These are phyloP conservation scores for Penicillium glabrum DNA, from an alignment of 2,329 filamentous ascomycete genomes.

Conservation along the genomic window DNA sequence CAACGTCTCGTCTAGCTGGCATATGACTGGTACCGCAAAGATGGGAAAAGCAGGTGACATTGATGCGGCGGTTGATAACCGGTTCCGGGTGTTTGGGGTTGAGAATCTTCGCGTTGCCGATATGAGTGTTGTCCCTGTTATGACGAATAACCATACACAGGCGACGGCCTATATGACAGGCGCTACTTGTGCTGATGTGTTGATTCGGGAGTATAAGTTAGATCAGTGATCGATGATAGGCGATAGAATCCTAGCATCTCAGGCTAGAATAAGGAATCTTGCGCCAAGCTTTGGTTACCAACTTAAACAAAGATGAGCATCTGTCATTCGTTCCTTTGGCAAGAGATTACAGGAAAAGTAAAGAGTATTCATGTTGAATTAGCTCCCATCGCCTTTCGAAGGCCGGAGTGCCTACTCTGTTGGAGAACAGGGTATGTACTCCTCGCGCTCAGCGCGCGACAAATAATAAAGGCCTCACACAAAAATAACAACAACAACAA, in stretches of 20 bases:
- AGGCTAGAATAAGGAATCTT: not conserved
- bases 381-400: not conserved
- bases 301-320: not conserved
- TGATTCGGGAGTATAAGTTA: constrained; percentile 48
- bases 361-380: not conserved
- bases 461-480: not conserved
- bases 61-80: no score
- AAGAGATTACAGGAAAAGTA: not conserved
- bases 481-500: not conserved
- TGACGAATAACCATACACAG: constrained; percentile 53
- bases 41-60: no score
- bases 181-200: constrained; percentile 52
- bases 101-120: constrained; percentile 43
- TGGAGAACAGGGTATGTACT: not conserved
- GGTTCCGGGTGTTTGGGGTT: constrained; percentile 32
- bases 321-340: not conserved
- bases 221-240: constrained; percentile 4
- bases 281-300: not conserved
- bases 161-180: constrained; percentile 57
- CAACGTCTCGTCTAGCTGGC: no score
- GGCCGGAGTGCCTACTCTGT: not conserved
- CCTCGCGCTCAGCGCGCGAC: not conserved
- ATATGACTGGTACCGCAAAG: no score
- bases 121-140: constrained; percentile 44
- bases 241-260: not conserved